Evolutionary conservation across 2,329 filamentous ascomycete genomes (phyloP).

Genomic region (Phaeomoniella chlamydospora): DNA sequence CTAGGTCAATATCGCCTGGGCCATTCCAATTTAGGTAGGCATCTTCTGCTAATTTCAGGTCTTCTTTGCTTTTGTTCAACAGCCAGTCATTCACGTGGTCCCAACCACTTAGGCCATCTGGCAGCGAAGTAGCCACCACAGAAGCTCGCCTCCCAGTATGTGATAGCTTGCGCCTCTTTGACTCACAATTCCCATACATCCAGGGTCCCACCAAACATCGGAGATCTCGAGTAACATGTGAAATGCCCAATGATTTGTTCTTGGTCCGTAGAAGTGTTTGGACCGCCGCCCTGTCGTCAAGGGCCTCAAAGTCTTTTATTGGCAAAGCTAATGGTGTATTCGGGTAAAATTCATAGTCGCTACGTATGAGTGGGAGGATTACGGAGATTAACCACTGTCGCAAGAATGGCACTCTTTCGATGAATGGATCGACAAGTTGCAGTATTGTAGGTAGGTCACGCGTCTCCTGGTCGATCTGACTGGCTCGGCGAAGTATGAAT

Average conservation of each 20-base stretch:
- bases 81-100: constrained; percentile 46
- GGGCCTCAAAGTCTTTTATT: constrained; percentile 36
- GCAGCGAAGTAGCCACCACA: constrained; percentile 11
- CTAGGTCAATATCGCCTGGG: constrained; percentile 43
- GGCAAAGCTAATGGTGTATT: constrained; percentile 27
- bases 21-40: constrained; percentile 45
- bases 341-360: constrained; percentile 50
- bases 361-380: constrained; percentile 41
- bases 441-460: constrained; percentile 42
- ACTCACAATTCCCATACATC: constrained; percentile 42
- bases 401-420: constrained; percentile 35
- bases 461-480: constrained; percentile 44
- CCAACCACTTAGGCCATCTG: constrained; percentile 31
- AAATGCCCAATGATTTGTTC: constrained; percentile 16
- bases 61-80: constrained; percentile 33
- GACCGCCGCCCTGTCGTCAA: constrained; percentile 36
- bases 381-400: constrained; percentile 46
- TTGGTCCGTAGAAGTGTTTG: constrained; percentile 36
- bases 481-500: constrained; percentile 46
- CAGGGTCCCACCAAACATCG: constrained; percentile 46
- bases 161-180: constrained; percentile 38
- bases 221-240: constrained; percentile 36
- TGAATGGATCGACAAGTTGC: constrained; percentile 42
- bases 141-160: constrained; percentile 14
- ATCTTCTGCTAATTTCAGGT: constrained; percentile 33